Conservation (phyloP, 1,139 yeast genomes). For the Geotrichum siamense region DNA sequence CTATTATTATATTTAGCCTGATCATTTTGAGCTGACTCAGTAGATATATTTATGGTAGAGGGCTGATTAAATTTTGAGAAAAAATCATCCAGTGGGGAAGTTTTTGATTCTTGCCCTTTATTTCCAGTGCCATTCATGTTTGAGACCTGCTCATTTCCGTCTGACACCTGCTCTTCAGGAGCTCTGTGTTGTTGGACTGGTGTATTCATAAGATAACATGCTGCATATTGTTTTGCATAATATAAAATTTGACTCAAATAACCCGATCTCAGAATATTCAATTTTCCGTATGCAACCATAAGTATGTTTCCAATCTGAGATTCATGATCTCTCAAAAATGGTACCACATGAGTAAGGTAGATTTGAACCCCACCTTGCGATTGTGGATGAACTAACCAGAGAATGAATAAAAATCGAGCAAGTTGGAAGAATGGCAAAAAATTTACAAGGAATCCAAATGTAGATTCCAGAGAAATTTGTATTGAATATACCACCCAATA, state of each 20-base stretch:
- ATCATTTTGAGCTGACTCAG: too few species aligned
- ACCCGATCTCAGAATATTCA: constrained; percentile 23
- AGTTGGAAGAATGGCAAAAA: constrained; percentile 47
- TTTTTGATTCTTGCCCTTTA: too few species aligned
- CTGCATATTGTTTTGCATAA: constrained; percentile 11
- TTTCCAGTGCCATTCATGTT: background rate
- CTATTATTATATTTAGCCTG: too few species aligned
- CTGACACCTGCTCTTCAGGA: background rate
- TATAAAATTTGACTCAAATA: constrained; percentile 20
- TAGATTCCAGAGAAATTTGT: constrained; percentile 39
- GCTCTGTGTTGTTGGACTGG: constrained; percentile 5
- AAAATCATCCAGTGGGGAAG: constrained; percentile 12
- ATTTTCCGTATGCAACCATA: constrained; percentile 22
- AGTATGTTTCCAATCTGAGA: constrained; percentile 27
- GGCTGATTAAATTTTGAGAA: constrained; percentile 15
- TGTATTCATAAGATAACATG: constrained; percentile 6
- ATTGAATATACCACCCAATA: constrained; percentile 53
- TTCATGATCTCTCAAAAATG: constrained; percentile 32
- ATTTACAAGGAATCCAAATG: constrained; percentile 38
- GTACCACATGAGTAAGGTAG: constrained; percentile 31
- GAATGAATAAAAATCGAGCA: constrained; percentile 36
- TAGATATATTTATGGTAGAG: too few species aligned
- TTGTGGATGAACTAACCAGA: constrained; percentile 50
- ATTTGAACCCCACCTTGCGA: constrained; percentile 36
- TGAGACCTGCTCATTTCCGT: constrained; percentile 6